Evolutionary conservation across 2,329 filamentous ascomycete species (phyloP).

Genomic region (Aspergillus novoparasiticus): DNA sequence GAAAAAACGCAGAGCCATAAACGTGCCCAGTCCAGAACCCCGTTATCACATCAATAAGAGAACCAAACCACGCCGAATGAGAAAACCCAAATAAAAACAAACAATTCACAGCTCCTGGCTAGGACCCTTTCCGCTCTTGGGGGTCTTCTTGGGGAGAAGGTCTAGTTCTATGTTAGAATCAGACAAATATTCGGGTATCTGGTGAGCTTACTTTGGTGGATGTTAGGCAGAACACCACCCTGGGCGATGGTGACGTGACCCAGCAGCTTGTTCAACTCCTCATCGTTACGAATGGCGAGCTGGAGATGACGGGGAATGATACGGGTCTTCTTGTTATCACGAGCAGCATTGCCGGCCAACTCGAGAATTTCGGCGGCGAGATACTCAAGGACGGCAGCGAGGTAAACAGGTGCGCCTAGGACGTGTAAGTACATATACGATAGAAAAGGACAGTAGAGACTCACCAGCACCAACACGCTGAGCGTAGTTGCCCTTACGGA

Average conservation of each 20-base stretch:
- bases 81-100: conserved; percentile 54
- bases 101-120: conserved; percentile 87
- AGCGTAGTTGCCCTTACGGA: conserved; percentile 99
- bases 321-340: conserved; percentile 99
- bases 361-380: conserved; percentile 66
- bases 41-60: conserved; percentile 72
- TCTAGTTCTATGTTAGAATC: conserved; percentile 56
- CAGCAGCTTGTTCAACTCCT: conserved; percentile 99
- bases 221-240: conserved; percentile 96
- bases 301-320: conserved; percentile 99
- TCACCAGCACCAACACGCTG: conserved; percentile 96
- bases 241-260: conserved; percentile 93
- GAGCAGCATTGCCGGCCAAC: conserved; percentile 95
- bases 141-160: conserved; percentile 98
- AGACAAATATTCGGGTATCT: conserved; percentile 87
- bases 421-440: background rate
- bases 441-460: conserved; percentile 22
- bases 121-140: conserved; percentile 83
- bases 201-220: conserved; percentile 71
- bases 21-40: conserved; percentile 67
- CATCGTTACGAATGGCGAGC: conserved; percentile 98
- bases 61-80: conserved; percentile 75
- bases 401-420: conserved; percentile 83
- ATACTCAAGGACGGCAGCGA: conserved; percentile 63
- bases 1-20: conserved; percentile 56